A percentile compares a stretch with the other conserved stretches of the same genome.
phyloP scores from a whole-genome alignment of 2,329 filamentous ascomycete species.

The Fusarium equiseti region DNA sequence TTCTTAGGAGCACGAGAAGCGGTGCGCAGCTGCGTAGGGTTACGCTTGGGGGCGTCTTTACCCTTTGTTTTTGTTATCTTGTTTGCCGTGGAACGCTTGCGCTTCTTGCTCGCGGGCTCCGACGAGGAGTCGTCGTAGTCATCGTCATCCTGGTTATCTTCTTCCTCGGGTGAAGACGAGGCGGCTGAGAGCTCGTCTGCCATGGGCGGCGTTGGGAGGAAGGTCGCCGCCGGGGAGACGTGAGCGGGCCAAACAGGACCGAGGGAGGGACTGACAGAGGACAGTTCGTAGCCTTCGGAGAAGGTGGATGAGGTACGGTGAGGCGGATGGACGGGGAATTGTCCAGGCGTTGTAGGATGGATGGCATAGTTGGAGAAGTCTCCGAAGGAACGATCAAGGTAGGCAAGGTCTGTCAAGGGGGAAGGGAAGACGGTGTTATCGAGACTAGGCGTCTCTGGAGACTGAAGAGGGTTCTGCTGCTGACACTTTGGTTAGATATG shows the following conservation, averaged over 20 bases:
- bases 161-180: conserved; percentile 33
- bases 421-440: conserved; percentile 46
- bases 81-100: conserved; percentile 31
- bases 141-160: conserved; percentile 36
- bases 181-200: conserved; percentile 42
- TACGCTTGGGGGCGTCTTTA: conserved; percentile 28
- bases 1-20: conserved; percentile 46
- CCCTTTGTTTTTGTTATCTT: conserved; percentile 12
- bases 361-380: conserved; percentile 41
- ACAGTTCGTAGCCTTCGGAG: conserved; percentile 41
- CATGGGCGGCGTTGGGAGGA: conserved; percentile 45
- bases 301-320: conserved; percentile 35
- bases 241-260: conserved; percentile 41
- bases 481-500: conserved; percentile 2
- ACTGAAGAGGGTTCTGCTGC: conserved; percentile 39
- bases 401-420: conserved; percentile 41
- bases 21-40: conserved; percentile 43
- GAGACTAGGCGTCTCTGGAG: conserved; percentile 42
- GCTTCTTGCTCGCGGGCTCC: conserved; percentile 31
- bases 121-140: conserved; percentile 29
- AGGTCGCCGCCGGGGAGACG: conserved; percentile 39
- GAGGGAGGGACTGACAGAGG: conserved; percentile 30
- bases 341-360: conserved; percentile 31
- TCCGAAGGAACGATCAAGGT: conserved; percentile 42
- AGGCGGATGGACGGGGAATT: conserved; percentile 35